Percentiles rank a stretch among this genome's conserved stretches.
phyloP scores from a whole-genome alignment of 2,329 filamentous ascomycete species.

The Colletotrichum sublineola region DNA sequence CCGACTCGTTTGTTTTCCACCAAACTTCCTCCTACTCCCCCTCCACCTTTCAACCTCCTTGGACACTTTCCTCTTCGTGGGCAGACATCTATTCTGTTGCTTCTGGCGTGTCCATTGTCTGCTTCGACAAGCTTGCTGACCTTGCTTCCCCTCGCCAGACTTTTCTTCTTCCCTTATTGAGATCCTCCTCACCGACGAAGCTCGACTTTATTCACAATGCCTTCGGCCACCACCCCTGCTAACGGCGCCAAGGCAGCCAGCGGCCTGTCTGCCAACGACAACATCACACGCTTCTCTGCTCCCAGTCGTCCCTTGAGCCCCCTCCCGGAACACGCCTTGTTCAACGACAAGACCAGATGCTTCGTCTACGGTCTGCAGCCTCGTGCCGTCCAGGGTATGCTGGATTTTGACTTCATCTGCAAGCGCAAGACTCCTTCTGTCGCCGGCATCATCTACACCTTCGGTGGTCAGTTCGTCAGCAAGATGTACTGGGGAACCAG shows the following conservation, averaged over 20 bases:
- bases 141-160: constrained; percentile 42
- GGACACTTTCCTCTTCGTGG: constrained; percentile 28
- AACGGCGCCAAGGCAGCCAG: constrained; percentile 60
- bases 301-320: constrained; percentile 94
- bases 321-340: constrained; percentile 88
- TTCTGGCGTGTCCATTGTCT: constrained; percentile 39
- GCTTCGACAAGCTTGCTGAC: constrained; percentile 43
- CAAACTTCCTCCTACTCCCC: constrained; percentile 39
- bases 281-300: constrained; percentile 95
- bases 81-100: constrained; percentile 36
- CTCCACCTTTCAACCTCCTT: constrained; percentile 33
- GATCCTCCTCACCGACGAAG: constrained; percentile 35
- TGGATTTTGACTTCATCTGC: constrained; percentile 99
- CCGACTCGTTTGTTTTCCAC: constrained; percentile 40
- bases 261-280: constrained; percentile 88
- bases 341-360: constrained; percentile 99
- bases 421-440: constrained; percentile 97
- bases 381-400: constrained; percentile 90
- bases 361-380: constrained; percentile 99
- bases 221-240: constrained; percentile 57
- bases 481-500: constrained; percentile 99
- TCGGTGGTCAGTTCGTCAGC: constrained; percentile 99
- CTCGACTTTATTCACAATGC: constrained; percentile 61
- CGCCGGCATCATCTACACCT: constrained; percentile 99
- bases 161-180: constrained; percentile 40